A percentile compares a stretch with the other conserved stretches of the same genome.
Conservation (phyloP, 345 rosid species). For the Melaleuca alternifolia region DNA sequence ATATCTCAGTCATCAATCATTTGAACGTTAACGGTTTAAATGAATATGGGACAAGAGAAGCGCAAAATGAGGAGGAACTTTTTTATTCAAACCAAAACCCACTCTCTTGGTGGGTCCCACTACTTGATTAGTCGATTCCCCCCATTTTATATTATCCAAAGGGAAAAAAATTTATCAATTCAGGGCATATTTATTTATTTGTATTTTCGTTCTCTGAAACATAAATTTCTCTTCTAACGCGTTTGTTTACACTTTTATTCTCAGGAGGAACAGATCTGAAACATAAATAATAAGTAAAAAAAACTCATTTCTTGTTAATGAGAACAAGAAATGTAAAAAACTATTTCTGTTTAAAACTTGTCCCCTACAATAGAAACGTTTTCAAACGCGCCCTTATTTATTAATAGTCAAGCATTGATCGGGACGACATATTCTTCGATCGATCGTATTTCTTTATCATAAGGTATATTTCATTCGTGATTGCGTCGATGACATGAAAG, state of each 20-base stretch:
- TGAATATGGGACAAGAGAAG: neutral
- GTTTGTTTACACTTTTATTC: too few relatives aligned
- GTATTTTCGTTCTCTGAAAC: too few relatives aligned
- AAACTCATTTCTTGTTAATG: too few relatives aligned
- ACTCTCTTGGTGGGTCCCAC: neutral
- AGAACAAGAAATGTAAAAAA: too few relatives aligned
- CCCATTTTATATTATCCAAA: neutral
- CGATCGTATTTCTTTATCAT: neutral
- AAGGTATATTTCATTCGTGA: neutral
- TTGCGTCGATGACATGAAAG: accelerated
- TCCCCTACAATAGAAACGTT: too few relatives aligned
- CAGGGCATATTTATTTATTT: too few relatives aligned
- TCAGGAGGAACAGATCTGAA: too few relatives aligned
- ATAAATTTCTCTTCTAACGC: too few relatives aligned
- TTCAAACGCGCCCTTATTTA: too few relatives aligned
- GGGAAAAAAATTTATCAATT: too few relatives aligned
- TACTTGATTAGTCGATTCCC: neutral
- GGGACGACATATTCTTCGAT: neutral
- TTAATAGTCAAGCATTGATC: neutral
- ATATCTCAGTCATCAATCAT: neutral
- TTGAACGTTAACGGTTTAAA: neutral
- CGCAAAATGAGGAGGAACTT: neutral
- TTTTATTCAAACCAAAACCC: neutral
- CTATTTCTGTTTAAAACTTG: too few relatives aligned
- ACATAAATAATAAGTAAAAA: too few relatives aligned